A percentile compares a stretch with the other conserved stretches of the same genome.
Conservation (phyloP, 2,329 filamentous ascomycete genomes). For the Neofusicoccum cordaticola region DNA sequence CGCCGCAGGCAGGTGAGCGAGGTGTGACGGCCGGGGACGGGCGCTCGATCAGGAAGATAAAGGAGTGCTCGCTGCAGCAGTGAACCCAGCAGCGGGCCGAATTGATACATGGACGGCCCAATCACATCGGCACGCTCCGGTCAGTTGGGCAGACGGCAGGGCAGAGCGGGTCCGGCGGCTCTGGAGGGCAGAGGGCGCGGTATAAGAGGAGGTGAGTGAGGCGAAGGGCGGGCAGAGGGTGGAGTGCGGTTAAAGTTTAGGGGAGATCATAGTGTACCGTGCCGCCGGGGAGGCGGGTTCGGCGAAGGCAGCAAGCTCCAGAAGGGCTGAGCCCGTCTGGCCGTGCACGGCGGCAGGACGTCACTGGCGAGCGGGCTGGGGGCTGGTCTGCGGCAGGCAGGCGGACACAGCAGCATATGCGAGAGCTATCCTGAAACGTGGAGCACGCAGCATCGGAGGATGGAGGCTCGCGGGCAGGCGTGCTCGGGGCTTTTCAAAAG, state of each 20-base stretch:
- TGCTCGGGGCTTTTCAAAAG: neutral
- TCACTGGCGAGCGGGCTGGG: neutral
- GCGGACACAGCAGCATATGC: neutral
- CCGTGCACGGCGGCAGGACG: conserved; percentile 1
- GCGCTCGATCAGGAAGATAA: neutral
- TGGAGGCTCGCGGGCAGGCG: neutral
- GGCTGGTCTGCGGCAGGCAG: neutral
- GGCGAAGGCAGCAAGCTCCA: neutral
- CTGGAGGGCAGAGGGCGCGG: neutral
- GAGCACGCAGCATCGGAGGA: neutral
- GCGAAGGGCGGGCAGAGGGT: neutral
- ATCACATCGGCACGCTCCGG: neutral
- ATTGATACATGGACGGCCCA: neutral
- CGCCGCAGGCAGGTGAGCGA: neutral
- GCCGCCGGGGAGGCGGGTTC: neutral
- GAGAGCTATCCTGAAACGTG: neutral
- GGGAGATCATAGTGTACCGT: conserved; percentile 12
- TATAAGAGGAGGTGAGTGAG: neutral
- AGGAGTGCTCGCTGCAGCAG: neutral
- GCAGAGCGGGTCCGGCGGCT: neutral
- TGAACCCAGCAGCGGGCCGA: neutral
- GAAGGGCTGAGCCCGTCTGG: neutral
- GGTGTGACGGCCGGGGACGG: no score
- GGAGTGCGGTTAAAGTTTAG: conserved; percentile 15
- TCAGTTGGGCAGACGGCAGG: neutral